Evolutionary conservation across 352 stramenopile species (phyloP).

Genomic region (Globisporangium takayamanum): DNA sequence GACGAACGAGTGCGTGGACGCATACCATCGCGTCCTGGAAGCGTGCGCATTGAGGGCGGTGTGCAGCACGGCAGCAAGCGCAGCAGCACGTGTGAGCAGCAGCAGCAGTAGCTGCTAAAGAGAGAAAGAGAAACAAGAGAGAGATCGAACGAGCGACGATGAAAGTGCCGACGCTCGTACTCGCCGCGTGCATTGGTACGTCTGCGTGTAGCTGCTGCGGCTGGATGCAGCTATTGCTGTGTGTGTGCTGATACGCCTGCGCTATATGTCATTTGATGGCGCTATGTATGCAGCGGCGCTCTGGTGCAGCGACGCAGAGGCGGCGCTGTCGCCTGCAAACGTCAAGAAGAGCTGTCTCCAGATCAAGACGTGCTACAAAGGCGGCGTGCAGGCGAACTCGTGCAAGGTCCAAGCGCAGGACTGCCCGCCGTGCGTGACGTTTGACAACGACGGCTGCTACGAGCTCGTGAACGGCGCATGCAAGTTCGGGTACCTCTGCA

Average conservation of each 20-base stretch:
- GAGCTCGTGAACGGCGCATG: slow-evolving; percentile 14
- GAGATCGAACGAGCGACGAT: slow-evolving; percentile 4
- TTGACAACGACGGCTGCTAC: slow-evolving; percentile 27
- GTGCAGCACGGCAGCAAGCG: neutral
- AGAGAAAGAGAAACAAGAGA: neutral
- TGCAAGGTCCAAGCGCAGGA: slow-evolving; percentile 19
- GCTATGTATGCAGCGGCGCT: neutral
- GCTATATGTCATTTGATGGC: too few species aligned
- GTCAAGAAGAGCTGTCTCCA: slow-evolving; percentile 16
- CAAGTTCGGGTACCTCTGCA: slow-evolving; percentile 28
- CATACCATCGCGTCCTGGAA: too few species aligned
- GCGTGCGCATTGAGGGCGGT: neutral
- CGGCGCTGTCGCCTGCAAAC: slow-evolving; percentile 1
- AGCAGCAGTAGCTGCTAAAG: neutral
- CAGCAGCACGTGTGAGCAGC: too few species aligned
- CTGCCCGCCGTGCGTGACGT: slow-evolving; percentile 31
- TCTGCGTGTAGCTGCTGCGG: neutral
- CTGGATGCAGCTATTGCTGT: neutral
- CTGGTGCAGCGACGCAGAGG: neutral
- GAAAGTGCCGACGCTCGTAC: slow-evolving; percentile 7
- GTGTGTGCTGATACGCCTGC: neutral
- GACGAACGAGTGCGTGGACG: too few species aligned
- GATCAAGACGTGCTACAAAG: slow-evolving; percentile 27
- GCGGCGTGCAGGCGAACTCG: slow-evolving; percentile 1
- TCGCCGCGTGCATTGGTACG: slow-evolving; percentile 12